Evolutionary conservation across 1,284 basidiomycete genomes (phyloP).

Genomic region (Fistulinella cinereoalba): DNA sequence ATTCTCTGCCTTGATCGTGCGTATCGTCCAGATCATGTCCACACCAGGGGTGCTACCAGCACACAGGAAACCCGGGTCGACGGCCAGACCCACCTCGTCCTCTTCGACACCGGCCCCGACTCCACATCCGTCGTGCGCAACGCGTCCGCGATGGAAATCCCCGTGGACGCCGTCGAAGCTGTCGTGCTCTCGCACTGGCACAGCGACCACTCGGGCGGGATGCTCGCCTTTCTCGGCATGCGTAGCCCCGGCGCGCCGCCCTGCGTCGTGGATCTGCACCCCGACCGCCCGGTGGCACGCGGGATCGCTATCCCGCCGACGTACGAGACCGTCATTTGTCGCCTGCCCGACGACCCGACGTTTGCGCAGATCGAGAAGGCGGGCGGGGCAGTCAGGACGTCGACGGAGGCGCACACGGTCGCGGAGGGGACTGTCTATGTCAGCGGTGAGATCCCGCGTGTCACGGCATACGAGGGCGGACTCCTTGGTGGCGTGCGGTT

Average conservation of each 20-base stretch:
- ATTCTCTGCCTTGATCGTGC: conserved; percentile 72
- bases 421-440: conserved; percentile 63
- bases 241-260: conserved; percentile 32
- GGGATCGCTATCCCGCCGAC: conserved; percentile 67
- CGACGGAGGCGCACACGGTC: conserved; percentile 59
- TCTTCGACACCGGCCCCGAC: conserved; percentile 84
- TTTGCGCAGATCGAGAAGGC: conserved; percentile 59
- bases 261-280: conserved; percentile 70
- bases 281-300: conserved; percentile 67
- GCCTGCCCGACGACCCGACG: conserved; percentile 66
- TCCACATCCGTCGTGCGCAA: conserved; percentile 69
- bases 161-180: conserved; percentile 54
- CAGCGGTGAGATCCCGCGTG: conserved; percentile 75
- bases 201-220: conserved; percentile 75
- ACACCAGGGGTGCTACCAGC: neutral
- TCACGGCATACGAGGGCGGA: conserved; percentile 66
- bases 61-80: conserved; percentile 53
- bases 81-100: conserved; percentile 49
- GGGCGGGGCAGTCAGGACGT: conserved; percentile 57
- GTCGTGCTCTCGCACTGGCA: conserved; percentile 83
- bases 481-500: conserved; percentile 67
- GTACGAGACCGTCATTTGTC: conserved; percentile 54
- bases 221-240: conserved; percentile 57
- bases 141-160: conserved; percentile 55
- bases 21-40: conserved; percentile 16